Base-by-base conservation (phyloP, 192 early-diverging fungal species). In the Linnemannia exigua region DNA sequence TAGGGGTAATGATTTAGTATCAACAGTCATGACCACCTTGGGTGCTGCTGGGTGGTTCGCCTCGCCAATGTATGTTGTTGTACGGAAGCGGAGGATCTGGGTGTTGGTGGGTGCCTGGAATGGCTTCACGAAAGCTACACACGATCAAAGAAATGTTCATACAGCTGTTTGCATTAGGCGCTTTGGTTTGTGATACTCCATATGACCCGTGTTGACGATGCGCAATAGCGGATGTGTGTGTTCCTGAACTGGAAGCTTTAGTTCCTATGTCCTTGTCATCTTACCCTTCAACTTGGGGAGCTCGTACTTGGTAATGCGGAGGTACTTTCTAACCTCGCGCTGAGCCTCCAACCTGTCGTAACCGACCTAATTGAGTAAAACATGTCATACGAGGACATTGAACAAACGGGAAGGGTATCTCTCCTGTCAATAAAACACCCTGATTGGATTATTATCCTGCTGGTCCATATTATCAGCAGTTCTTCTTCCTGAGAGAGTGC, bases 201-300 rank as follows among this genome's bases (percentile, higher is more conserved):
- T 14, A 3, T 31, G 58, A 25, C 14, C 28, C 58, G 31, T 31
- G 28, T 3, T 15, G 58, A 0, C 3, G 41, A 22, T 15, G 58
- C 58, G 9, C 3, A 44, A 44, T 44, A 28, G 11, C 0, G 12
- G 73, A n/a, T 36, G 33, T 35, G 7, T 38, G 8, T 15, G 46
- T 51, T 37, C 33, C 48, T 51, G 44, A 15, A 70, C 5, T 35
- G 22, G 20, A 31, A 8, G 5, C 0, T 9, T 2, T 41, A n/a
- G 48, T 28, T 63, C 19, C 28, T 46, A 22, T 36, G 35, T 9
- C 46, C 5, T 41, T 38, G 28, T 12, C 41, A 41, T 63, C 87
- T 75, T 89, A 93, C 92, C 87, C 77, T 80, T 88, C 38, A 93
- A 82, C 78, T 93, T 90, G n/a, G 92, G 92, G 17, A 93, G 72